These are phyloP conservation scores for Russula sp. DNA, from an alignment of 768 basidiomycete species.

Conservation along the genomic window DNA sequence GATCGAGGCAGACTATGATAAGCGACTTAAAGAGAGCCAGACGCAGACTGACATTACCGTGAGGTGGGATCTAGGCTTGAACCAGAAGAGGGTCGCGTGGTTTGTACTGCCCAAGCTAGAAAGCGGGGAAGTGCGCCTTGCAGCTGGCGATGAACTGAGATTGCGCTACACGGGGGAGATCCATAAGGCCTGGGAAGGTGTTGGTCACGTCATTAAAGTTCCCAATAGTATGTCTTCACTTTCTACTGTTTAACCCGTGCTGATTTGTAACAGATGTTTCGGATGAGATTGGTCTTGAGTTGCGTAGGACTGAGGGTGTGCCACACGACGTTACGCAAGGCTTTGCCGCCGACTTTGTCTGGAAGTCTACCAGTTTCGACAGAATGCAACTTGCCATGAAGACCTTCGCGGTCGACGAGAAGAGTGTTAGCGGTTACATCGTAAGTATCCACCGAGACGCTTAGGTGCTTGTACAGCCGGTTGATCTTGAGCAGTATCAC, in stretches of 20 bases:
- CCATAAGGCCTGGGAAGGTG: conserved; percentile 94
- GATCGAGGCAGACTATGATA: conserved; percentile 99
- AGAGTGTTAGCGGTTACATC: conserved; percentile 98
- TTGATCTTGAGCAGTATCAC: conserved; percentile 62
- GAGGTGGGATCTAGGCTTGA: conserved; percentile 95
- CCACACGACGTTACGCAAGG: conserved; percentile 91
- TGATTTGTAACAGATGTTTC: conserved; percentile 68
- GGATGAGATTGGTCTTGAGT: conserved; percentile 93
- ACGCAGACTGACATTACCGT: conserved; percentile 96
- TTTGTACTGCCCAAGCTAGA: conserved; percentile 94
- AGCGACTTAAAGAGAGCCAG: conserved; percentile 95
- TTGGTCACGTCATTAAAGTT: conserved; percentile 97
- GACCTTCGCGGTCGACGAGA: conserved; percentile 98
- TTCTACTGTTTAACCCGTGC: conserved; percentile 6
- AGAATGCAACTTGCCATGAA: conserved; percentile 99
- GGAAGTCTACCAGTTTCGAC: conserved; percentile 99
- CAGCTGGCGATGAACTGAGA: conserved; percentile 92
- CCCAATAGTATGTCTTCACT: conserved; percentile 75
- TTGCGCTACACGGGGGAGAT: conserved; percentile 83
- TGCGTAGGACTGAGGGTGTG: conserved; percentile 84
- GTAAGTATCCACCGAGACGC: conserved; percentile 39
- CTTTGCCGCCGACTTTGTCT: conserved; percentile 97
- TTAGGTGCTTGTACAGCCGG: background rate
- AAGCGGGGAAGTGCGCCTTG: conserved; percentile 93
- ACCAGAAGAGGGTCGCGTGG: conserved; percentile 99